Conservation (phyloP, 441 rosid species). For the Isatis lusitanica region DNA sequence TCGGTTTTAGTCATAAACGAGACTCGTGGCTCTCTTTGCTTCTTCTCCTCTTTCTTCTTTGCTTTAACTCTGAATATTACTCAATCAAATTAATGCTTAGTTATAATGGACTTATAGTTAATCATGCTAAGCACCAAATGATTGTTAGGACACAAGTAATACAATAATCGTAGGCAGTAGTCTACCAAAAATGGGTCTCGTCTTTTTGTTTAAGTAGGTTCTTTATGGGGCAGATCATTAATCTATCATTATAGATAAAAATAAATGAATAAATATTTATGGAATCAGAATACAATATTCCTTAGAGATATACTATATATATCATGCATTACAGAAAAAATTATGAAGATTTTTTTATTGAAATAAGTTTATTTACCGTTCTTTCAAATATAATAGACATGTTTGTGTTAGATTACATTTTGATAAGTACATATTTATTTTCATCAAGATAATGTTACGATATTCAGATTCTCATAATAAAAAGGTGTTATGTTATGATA, state of each 20-base stretch:
- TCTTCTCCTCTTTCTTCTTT: conserved; percentile 75
- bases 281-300: neutral
- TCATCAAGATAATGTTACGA: neutral
- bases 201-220: conserved; percentile 5
- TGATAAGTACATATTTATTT: neutral
- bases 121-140: conserved; percentile 6
- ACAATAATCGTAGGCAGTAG: neutral
- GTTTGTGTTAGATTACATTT: neutral
- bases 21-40: conserved; percentile 66
- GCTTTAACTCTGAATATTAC: conserved; percentile 42
- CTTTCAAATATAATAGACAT: neutral
- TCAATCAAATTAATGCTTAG: neutral
- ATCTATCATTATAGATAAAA: neutral
- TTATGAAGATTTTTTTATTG: neutral
- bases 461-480: neutral
- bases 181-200: conserved; percentile 12
- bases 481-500: neutral
- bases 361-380: neutral
- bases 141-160: conserved; percentile 15
- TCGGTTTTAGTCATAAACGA: conserved; percentile 95
- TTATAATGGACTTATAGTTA: neutral
- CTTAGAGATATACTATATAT: neutral
- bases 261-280: neutral
- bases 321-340: neutral
- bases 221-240: neutral